Percentiles rank a stretch among this genome's conserved stretches.
These are phyloP conservation scores for Flaveria robusta DNA, from an alignment of 129 eudicot species.

Conservation along the genomic window DNA sequence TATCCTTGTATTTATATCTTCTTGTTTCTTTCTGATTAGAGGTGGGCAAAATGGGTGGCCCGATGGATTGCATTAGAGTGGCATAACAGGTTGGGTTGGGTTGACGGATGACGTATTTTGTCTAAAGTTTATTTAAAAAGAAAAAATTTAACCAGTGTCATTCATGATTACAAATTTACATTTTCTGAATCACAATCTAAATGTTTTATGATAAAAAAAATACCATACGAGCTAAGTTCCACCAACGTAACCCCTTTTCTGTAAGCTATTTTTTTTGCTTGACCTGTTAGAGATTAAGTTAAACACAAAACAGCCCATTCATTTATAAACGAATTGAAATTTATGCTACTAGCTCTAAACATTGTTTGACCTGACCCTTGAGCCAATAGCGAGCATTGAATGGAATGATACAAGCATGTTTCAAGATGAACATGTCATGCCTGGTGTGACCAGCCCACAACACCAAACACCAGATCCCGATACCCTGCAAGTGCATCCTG, in stretches of 20 bases:
- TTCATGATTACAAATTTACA: neutral
- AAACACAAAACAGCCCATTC: neutral
- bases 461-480: slow-evolving; percentile 55
- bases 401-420: slow-evolving; percentile 58
- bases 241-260: neutral
- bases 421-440: slow-evolving; percentile 43
- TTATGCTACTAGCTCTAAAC: neutral
- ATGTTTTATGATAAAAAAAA: slow-evolving; percentile 2
- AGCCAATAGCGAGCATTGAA: slow-evolving; percentile 58
- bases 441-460: slow-evolving; percentile 49
- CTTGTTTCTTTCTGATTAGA: neutral
- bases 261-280: neutral
- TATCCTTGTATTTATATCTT: slow-evolving; percentile 49
- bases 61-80: neutral
- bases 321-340: neutral
- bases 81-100: neutral
- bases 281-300: neutral
- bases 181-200: neutral
- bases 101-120: neutral
- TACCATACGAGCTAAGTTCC: neutral
- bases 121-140: neutral
- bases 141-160: neutral
- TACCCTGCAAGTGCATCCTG: slow-evolving; percentile 42
- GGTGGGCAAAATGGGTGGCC: too few relatives aligned
- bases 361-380: slow-evolving; percentile 41